Base-by-base conservation (phyloP, 192 early-diverging fungal species). In the Rhizoclosmatium sp. region DNA sequence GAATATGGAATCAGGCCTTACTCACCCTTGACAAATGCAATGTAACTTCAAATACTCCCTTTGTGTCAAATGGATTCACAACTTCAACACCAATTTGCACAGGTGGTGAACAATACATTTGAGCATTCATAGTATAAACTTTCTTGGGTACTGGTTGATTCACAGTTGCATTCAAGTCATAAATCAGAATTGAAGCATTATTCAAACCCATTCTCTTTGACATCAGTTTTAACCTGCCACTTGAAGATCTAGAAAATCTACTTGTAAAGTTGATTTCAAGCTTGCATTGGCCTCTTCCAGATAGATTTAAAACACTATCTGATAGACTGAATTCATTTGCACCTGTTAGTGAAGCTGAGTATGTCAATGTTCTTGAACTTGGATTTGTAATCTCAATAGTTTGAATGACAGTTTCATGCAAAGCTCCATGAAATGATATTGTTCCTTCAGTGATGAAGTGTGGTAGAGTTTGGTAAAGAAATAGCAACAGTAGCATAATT, bases 391-490 rank as follows among this genome's bases (percentile, higher is more conserved):
- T 51, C 80, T 89, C 88, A 65, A 89, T 82, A 21, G 60, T 23
- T 49, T 80, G 75, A 1, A 59, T 80, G 10, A 85, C 66, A 21
- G 64, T 51, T 47, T 86, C 81, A 67, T 89, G 87, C 40, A 89
- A 78, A 12, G 58, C 62, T 39, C 85, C 85, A 47, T 76, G 54
- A 65, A 89, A 87, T 45, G 85, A 83, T 21, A 89, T 74, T 7
- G 51, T 71, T 19, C 49, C 79, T 42, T 80, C 68, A 2, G 86
- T 79, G 4, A 89, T 58, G 71, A 86, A 89, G 41, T 67, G n/a
- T 7, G 88, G 88, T 4, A 89, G 71, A 3, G 82, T 86, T 68
- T 89, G 85, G 68, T 84, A 86, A 19, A 89, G 71, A 54, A 89
- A 85, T 7, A 84, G 39, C 12, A 83, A 62, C 2, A 89, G 73